phyloP scores from a whole-genome alignment of 2,329 filamentous ascomycete genomes.

The Myriosclerotinia duriaeana region DNA sequence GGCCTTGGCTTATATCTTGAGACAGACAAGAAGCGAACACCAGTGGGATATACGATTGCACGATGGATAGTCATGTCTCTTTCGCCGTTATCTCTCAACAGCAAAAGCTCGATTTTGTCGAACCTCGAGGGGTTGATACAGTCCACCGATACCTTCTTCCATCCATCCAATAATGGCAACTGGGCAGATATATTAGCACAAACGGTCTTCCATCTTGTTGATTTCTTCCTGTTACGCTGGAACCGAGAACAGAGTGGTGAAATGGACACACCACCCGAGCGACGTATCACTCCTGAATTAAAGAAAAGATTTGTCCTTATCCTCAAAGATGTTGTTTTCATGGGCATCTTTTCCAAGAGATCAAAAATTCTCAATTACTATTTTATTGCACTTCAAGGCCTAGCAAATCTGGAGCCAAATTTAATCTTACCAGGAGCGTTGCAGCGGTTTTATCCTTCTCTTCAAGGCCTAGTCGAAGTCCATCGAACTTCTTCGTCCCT shows the following conservation, averaged over 20 bases:
- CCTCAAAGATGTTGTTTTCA: constrained; percentile 89
- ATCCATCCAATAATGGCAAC: constrained; percentile 88
- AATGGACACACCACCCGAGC: constrained; percentile 77
- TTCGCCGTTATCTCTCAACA: constrained; percentile 76
- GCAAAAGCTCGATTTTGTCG: constrained; percentile 76
- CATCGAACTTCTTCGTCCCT: constrained; percentile 94
- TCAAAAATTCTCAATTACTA: constrained; percentile 89
- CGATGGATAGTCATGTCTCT: constrained; percentile 91
- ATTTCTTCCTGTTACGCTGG: constrained; percentile 97
- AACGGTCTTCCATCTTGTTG: constrained; percentile 85
- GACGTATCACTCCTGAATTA: constrained; percentile 75
- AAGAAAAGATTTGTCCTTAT: constrained; percentile 88
- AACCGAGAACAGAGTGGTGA: constrained; percentile 93
- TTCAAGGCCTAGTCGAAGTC: constrained; percentile 95
- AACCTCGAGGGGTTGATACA: constrained; percentile 90
- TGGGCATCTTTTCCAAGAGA: constrained; percentile 97
- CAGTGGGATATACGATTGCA: constrained; percentile 86
- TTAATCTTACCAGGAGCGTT: constrained; percentile 89
- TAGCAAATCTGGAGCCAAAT: constrained; percentile 87
- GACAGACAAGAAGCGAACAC: constrained; percentile 90
- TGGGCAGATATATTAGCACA: constrained; percentile 93
- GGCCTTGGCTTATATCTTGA: constrained; percentile 85
- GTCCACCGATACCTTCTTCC: constrained; percentile 97
- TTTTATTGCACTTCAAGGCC: constrained; percentile 81
- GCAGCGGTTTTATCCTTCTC: constrained; percentile 93